Evolutionary conservation across 176 grass and related monocot genomes (phyloP).

Genomic region (Canna indica): DNA sequence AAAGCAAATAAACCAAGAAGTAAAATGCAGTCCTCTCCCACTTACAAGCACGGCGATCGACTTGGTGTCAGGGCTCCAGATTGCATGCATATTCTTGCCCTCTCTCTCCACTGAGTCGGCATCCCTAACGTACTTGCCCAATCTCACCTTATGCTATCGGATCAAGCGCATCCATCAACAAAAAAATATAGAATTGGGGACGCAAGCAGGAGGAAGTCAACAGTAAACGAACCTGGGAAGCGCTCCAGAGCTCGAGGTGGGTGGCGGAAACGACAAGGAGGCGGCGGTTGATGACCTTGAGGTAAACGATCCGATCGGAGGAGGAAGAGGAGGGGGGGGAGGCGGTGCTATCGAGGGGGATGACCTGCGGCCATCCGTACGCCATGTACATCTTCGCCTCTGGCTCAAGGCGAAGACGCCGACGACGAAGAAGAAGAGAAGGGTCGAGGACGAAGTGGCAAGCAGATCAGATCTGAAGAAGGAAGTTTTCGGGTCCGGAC

Average conservation of each 20-base stretch:
- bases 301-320: slow-evolving; percentile 63
- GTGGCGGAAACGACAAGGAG: slow-evolving; percentile 70
- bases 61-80: slow-evolving; percentile 87
- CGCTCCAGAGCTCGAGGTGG: slow-evolving; percentile 89
- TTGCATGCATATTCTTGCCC: slow-evolving; percentile 67
- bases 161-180: slow-evolving; percentile 1
- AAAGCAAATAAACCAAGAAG: slow-evolving; percentile 5
- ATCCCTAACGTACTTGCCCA: slow-evolving; percentile 56
- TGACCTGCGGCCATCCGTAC: slow-evolving; percentile 94
- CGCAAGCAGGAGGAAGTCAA: background rate
- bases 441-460: too few relatives aligned
- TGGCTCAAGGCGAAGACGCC: background rate
- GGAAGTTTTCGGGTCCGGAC: too few relatives aligned
- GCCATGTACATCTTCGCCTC: slow-evolving; percentile 77
- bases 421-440: background rate
- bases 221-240: slow-evolving; percentile 32
- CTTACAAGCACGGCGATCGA: slow-evolving; percentile 79
- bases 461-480: too few relatives aligned
- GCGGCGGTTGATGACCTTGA: slow-evolving; percentile 63
- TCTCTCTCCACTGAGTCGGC: slow-evolving; percentile 42
- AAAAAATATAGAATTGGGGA: background rate
- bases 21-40: background rate
- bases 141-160: slow-evolving; percentile 58
- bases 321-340: slow-evolving; percentile 25
- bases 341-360: slow-evolving; percentile 47